Evolutionary conservation across 1,284 basidiomycete species (phyloP), one percentile per base, ranked within the genome.

Genomic region (Boletellus deceptivus): DNA sequence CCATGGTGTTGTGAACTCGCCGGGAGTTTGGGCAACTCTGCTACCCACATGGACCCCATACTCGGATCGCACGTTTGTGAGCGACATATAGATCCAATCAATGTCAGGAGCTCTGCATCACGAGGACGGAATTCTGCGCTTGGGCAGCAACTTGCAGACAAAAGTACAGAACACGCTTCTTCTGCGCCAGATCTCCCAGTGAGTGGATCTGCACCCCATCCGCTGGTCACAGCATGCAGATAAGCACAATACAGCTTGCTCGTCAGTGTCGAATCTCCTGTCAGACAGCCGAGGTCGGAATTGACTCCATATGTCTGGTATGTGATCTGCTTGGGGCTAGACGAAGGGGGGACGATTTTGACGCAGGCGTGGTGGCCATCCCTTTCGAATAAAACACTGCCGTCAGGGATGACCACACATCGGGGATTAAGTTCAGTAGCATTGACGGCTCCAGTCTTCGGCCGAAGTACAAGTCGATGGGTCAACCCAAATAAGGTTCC

Each of bases 161-260:
- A 53, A 6, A 79, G 59, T n/a, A 72, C 59, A 25, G 60, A 55
- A 16, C 79, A 53, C 1, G 77, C 77, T 48, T 79, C 72, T 44
- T 78, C 72, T 1, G 71, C 74, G 3, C 79, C 79, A 0, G 72
- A 74, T 31, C 64, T 70, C 11, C 69, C 59, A 0, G 73, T 76
- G 7, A 82, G 61, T 0, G 74, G 75, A 57, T 82, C 80, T 4
- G 69, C 64, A 6, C 75, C 64, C 27, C 67, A 69, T 6, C 55
- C 58, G 34, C 71, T 71, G 0, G 74, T 79, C 5, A 75, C 43
- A 3, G 75, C 75, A 42, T 81, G 79, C 13, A 81, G 63, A 43
- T 75, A 75, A 0, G 71, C 64, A 41, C 66, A 69, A 53, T 70
- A 78, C 3, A 76, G 55, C 43, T 65, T 67, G 54, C 65, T 70